Conservation (phyloP, 768 basidiomycete genomes). For the Coprinopsis strossmayeri region DNA sequence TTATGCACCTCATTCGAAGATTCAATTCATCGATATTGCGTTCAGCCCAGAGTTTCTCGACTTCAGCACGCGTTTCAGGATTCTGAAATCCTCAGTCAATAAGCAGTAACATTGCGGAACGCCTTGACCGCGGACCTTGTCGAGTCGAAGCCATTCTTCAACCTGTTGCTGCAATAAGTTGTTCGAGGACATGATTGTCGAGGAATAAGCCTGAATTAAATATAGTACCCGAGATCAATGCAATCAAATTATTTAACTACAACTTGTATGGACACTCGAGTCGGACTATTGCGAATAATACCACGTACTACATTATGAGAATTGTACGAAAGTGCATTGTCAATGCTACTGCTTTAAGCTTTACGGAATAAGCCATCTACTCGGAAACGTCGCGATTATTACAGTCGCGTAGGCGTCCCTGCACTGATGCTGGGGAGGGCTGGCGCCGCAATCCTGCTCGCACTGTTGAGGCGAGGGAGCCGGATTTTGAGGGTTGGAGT, state of each 20-base stretch:
- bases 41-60: slow-evolving; percentile 37
- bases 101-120: background rate
- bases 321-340: background rate
- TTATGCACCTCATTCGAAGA: slow-evolving; percentile 44
- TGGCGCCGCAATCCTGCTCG: slow-evolving; percentile 12
- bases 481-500: slow-evolving; percentile 52
- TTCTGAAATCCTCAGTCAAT: slow-evolving; percentile 31
- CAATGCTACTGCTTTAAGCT: background rate
- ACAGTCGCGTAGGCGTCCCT: slow-evolving; percentile 22
- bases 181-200: slow-evolving; percentile 12
- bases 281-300: no score
- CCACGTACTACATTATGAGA: slow-evolving; percentile 2
- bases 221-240: background rate
- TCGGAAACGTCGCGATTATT: slow-evolving; percentile 8
- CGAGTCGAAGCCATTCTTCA: slow-evolving; percentile 44
- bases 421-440: slow-evolving; percentile 18
- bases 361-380: no score
- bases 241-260: background rate
- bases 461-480: slow-evolving; percentile 40
- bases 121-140: slow-evolving; percentile 25
- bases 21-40: slow-evolving; percentile 43
- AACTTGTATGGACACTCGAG: no score
- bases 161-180: slow-evolving; percentile 37
- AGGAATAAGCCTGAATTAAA: background rate
- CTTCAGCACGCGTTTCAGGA: slow-evolving; percentile 39